Evolutionary conservation across 2,329 filamentous ascomycete genomes (phyloP), one percentile per base, ranked within the genome.

Genomic region (Aurifilum marmelostoma): DNA sequence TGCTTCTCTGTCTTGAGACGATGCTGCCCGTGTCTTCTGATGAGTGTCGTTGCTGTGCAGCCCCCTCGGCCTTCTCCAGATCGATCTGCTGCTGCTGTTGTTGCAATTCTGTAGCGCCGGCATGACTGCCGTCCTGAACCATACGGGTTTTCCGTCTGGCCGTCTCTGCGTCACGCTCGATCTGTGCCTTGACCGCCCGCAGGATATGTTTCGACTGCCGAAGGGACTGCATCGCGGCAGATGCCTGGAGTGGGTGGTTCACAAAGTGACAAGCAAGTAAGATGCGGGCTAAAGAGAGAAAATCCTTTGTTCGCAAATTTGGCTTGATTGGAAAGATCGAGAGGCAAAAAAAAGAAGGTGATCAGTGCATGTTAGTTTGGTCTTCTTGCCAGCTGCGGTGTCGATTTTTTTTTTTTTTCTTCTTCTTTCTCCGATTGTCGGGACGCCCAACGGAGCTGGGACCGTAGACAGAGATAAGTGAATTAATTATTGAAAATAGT

Each of bases 141-240:
- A 50, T 54, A 56, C 60, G 32, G 52, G 71, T 72, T 52, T 69
- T 66, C 56, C 67, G 66, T 47, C 60, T 67, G 29, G 72, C 72
- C 65, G 56, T 73, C 29, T 74, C 71, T 16, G 68, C 68, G 32
- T 73, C 73, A 50, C 73, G 72, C 54, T 74, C 73, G 66, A 75
- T 67, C 61, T 75, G 73, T 24, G 71, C 72, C 68, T 73, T 66
- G 18, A 70, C 72, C 27, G 73, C 73, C n/a, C 69, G 67, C 47
- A 69, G 65, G 18, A 73, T 52, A 39, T 73, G 73, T 47, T 71
- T 70, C 27, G 64, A 72, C 66, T 75, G 74, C 41, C 74, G 70
- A 52, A 71, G 62, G 60, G 73, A 75, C 71, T 75, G 74, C 73
- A 75, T 74, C 29, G 39, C 50, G 41, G 18, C 11, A 11, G 3